Evolutionary conservation across 2,329 filamentous ascomycete genomes (phyloP).

Genomic region (Onygenales sp.): DNA sequence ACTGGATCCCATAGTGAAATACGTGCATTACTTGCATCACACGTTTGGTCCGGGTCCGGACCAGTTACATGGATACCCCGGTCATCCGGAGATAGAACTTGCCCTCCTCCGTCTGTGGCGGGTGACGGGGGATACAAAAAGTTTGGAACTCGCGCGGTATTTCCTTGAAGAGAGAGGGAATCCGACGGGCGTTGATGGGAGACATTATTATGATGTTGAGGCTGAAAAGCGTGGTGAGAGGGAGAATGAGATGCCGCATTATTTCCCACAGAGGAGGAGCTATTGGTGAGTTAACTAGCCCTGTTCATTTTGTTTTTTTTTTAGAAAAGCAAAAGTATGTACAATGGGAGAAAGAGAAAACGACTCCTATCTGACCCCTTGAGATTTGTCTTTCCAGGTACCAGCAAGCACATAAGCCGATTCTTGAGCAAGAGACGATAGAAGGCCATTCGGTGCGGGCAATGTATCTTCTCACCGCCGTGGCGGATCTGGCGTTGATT

Average conservation of each 20-base stretch:
- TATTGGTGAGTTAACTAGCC: constrained; percentile 24
- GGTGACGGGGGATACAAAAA: constrained; percentile 27
- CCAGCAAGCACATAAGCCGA: constrained; percentile 47
- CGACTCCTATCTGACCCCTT: not conserved
- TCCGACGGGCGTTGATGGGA: constrained; percentile 36
- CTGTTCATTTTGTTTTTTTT: too few relatives aligned
- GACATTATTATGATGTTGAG: constrained; percentile 49
- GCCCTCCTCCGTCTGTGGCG: constrained; percentile 39
- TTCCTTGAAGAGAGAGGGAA: constrained; percentile 52
- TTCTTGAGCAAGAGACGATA: constrained; percentile 44
- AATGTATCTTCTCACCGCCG: constrained; percentile 51
- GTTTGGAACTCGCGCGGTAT: constrained; percentile 43
- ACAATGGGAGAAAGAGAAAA: not conserved
- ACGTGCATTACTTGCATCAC: constrained; percentile 43
- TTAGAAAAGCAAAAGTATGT: too few relatives aligned
- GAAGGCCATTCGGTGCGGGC: constrained; percentile 53
- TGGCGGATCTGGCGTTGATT: constrained; percentile 44
- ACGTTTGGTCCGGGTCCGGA: constrained; percentile 42
- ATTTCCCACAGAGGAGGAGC: constrained; percentile 32
- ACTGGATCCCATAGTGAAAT: constrained; percentile 44
- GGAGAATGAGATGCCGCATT: constrained; percentile 37
- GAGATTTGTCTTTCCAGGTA: constrained; percentile 34
- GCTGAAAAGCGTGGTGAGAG: constrained; percentile 41
- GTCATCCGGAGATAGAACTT: constrained; percentile 48
- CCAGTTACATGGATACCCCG: constrained; percentile 51